These are phyloP conservation scores for Penicillium mononematosum DNA, from an alignment of 495 filamentous ascomycete species.

Conservation along the genomic window DNA sequence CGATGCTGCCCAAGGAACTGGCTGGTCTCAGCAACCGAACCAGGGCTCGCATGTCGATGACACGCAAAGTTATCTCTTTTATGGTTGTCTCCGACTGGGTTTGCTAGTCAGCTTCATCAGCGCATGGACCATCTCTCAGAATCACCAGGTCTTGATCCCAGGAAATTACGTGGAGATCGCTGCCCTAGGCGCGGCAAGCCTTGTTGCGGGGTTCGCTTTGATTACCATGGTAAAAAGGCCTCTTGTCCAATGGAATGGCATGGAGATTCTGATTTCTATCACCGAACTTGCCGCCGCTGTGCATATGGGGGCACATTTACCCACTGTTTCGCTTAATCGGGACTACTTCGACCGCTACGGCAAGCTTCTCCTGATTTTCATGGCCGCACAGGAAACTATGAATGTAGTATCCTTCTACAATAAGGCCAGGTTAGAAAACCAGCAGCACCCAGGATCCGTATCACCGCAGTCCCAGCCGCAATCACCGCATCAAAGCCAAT, in stretches of 20 bases:
- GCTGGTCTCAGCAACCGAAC: slow-evolving; percentile 19
- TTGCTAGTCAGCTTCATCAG: slow-evolving; percentile 33
- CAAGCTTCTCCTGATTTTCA: slow-evolving; percentile 42
- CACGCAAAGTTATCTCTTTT: slow-evolving; percentile 22
- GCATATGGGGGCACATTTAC: slow-evolving; percentile 42
- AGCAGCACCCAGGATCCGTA: slow-evolving; percentile 5
- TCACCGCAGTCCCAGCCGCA: slow-evolving; percentile 6
- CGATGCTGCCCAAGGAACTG: slow-evolving; percentile 29
- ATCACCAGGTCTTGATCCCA: slow-evolving; percentile 31
- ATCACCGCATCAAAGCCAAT: slow-evolving; percentile 2
- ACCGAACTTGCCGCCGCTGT: slow-evolving; percentile 42
- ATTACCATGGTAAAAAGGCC: slow-evolving; percentile 40
- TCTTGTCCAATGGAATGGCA: slow-evolving; percentile 40
- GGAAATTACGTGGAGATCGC: slow-evolving; percentile 44
- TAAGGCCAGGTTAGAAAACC: slow-evolving; percentile 7
- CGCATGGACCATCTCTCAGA: slow-evolving; percentile 39
- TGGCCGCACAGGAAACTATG: slow-evolving; percentile 41
- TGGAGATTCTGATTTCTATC: slow-evolving; percentile 46
- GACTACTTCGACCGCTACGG: slow-evolving; percentile 47
- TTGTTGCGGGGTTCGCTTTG: slow-evolving; percentile 43
- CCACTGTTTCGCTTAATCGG: slow-evolving; percentile 30
- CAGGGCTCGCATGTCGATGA: slow-evolving; percentile 7
- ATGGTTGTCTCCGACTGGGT: slow-evolving; percentile 35
- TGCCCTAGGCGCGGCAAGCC: slow-evolving; percentile 41
- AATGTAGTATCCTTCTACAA: slow-evolving; percentile 32